These are phyloP conservation scores for Gracilaria gracilis DNA, from an alignment of 23 red algal species.

Conservation along the genomic window DNA sequence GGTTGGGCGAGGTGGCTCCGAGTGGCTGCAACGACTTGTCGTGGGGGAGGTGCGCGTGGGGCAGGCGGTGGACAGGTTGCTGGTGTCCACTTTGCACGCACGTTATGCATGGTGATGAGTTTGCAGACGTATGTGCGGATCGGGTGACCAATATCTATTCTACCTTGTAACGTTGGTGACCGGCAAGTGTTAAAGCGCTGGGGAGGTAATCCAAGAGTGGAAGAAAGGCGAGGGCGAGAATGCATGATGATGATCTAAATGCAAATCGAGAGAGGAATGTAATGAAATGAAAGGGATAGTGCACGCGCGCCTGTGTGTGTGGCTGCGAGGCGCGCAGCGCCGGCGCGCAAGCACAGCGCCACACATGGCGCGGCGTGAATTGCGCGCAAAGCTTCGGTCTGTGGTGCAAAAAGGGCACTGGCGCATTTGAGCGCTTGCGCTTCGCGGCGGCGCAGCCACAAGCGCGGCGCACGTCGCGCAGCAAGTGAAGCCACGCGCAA, in stretches of 20 bases:
- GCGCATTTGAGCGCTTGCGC: neutral
- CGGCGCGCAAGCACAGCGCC: too few relatives aligned
- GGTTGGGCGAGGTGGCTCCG: neutral
- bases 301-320: neutral
- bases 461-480: neutral
- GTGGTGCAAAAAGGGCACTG: neutral
- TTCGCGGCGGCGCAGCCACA: too few relatives aligned
- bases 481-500: neutral
- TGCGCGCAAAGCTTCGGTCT: neutral
- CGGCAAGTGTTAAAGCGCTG: too few relatives aligned
- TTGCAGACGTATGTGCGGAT: too few relatives aligned
- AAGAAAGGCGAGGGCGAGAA: too few relatives aligned
- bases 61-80: neutral
- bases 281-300: neutral
- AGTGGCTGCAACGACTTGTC: neutral
- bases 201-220: too few relatives aligned
- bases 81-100: neutral
- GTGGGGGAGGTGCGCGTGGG: neutral
- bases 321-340: neutral
- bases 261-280: neutral
- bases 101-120: too few relatives aligned
- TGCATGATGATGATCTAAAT: too few relatives aligned
- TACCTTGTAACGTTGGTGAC: too few relatives aligned
- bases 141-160: too few relatives aligned
- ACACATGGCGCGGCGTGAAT: too few relatives aligned